Percentiles rank a stretch among this genome's conserved stretches.
phyloP scores from a whole-genome alignment of 2,329 filamentous ascomycete genomes.

The Allantophomopsis lycopodina region DNA sequence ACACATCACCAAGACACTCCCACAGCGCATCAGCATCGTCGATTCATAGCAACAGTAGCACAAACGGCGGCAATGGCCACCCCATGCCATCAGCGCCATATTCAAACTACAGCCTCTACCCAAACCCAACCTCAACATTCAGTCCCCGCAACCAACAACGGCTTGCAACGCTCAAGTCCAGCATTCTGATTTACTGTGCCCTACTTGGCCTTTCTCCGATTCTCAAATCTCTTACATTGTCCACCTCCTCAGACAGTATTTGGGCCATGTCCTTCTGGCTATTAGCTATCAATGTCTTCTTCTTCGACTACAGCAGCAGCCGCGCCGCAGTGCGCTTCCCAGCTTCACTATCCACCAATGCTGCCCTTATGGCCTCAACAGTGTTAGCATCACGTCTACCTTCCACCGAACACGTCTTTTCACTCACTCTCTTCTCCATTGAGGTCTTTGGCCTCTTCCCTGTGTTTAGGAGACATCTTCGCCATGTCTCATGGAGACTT shows the following conservation, averaged over 20 bases:
- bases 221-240: conserved; percentile 87
- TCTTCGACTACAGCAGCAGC: conserved; percentile 84
- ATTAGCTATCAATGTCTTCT: conserved; percentile 90
- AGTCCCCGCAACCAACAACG: conserved; percentile 38
- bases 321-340: conserved; percentile 43
- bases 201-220: conserved; percentile 88
- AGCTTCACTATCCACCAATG: conserved; percentile 59
- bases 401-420: conserved; percentile 88
- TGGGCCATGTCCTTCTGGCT: conserved; percentile 95
- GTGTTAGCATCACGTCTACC: conserved; percentile 83
- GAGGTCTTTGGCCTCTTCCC: conserved; percentile 96
- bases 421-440: conserved; percentile 87
- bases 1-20: conserved; percentile 23
- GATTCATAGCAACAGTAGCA: not conserved
- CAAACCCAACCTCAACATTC: conserved; percentile 11
- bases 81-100: conserved; percentile 5
- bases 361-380: conserved; percentile 89
- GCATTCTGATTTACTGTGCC: conserved; percentile 83
- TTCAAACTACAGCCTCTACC: conserved; percentile 1
- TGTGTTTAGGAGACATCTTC: conserved; percentile 84
- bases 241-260: conserved; percentile 86
- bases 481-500: conserved; percentile 68
- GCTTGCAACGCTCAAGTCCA: conserved; percentile 79
- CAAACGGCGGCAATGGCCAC: not conserved
- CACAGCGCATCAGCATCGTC: conserved; percentile 25